These are phyloP conservation scores for Diplodia sapinea DNA, from an alignment of 2,329 filamentous ascomycete species.

Conservation along the genomic window DNA sequence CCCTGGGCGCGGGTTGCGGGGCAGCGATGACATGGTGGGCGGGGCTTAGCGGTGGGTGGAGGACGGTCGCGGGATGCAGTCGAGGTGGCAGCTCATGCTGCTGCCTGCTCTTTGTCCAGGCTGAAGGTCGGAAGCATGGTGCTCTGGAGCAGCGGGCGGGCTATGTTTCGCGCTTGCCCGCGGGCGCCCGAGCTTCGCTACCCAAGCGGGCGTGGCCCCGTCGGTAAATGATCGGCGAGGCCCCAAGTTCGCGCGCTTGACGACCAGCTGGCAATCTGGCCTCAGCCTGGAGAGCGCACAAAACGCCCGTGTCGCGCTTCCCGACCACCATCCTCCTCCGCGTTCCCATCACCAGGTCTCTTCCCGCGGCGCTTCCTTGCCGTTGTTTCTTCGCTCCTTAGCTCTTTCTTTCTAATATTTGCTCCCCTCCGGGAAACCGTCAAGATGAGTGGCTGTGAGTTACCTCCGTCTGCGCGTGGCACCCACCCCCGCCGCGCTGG, in stretches of 20 bases:
- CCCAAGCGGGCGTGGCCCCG: slow-evolving; percentile 11
- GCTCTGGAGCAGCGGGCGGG: slow-evolving; percentile 21
- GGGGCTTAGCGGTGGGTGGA: slow-evolving; percentile 18
- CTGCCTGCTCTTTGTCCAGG: slow-evolving; percentile 27
- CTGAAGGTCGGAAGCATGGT: neutral
- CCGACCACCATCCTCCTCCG: slow-evolving; percentile 26
- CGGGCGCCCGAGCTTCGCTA: slow-evolving; percentile 16
- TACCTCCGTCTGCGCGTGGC: slow-evolving; percentile 35
- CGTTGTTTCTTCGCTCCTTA: slow-evolving; percentile 23
- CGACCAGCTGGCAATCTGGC: slow-evolving; percentile 31
- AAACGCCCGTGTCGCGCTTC: slow-evolving; percentile 31
- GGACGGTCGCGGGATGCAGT: slow-evolving; percentile 6
- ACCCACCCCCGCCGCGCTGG: slow-evolving; percentile 4
- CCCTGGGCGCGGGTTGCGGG: slow-evolving; percentile 40
- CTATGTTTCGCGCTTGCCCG: slow-evolving; percentile 25
- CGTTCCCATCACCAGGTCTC: slow-evolving; percentile 24
- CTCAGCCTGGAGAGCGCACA: slow-evolving; percentile 29
- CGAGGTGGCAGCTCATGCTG: slow-evolving; percentile 29
- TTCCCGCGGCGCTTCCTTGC: slow-evolving; percentile 18
- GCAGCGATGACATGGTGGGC: slow-evolving; percentile 47
- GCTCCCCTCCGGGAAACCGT: slow-evolving; percentile 45
- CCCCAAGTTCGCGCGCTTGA: slow-evolving; percentile 16
- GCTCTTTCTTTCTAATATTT: slow-evolving; percentile 35
- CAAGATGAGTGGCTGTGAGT: slow-evolving; percentile 67
- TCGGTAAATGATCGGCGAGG: slow-evolving; percentile 25